Evolutionary conservation across 805 yeast species (phyloP), one percentile per base, ranked within the genome.

Genomic region (Saccharomycopsis sp.): DNA sequence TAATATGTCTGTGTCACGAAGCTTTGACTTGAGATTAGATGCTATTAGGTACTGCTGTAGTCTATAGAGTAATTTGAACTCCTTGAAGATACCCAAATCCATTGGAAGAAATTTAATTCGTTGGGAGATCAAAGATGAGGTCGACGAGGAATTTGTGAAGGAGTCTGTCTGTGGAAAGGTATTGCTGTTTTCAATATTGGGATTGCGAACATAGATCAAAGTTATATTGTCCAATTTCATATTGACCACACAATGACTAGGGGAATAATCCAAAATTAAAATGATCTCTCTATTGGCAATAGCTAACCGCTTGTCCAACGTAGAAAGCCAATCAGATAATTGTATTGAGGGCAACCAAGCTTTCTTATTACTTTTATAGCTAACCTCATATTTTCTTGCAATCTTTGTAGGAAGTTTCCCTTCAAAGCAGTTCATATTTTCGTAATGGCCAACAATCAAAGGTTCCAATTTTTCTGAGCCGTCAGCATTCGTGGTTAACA

Each of bases 401-500:
- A 75, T 59, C 49, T 73, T 75, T 16, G 58, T 57, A 4, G 67
- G 59, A 4, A 65, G 52, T 21, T 51, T 53, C 10, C 62, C 62
- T 37, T 64, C 61, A 42, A 67, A 66, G 30, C 67, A 61, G 29
- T 57, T 58, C 44, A 65, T 67, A 42, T 64, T 61, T 42, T 75
- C 79, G 46, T 71, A 69, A 36, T 72, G 69, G 0, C 82, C 82
- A 4, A 77, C 75, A 5, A 77, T 67, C 27, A 77, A 51, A 0
- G 84, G 84, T 25, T 73, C 68, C 21, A 75, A 53, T 51, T 75
- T 76, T 45, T 77, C 83, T 3, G 75, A 63, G 1, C 83, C 84
- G 52, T 74, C 79, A 10, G 74, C 61, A 51, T 77, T 77, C 26
- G 73, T 66, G 21, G 83, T 79, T 3, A 77, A 58, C 78, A 77